Evolutionary conservation across 2,329 filamentous ascomycete genomes (phyloP).

Genomic region (Fusarium coicis): DNA sequence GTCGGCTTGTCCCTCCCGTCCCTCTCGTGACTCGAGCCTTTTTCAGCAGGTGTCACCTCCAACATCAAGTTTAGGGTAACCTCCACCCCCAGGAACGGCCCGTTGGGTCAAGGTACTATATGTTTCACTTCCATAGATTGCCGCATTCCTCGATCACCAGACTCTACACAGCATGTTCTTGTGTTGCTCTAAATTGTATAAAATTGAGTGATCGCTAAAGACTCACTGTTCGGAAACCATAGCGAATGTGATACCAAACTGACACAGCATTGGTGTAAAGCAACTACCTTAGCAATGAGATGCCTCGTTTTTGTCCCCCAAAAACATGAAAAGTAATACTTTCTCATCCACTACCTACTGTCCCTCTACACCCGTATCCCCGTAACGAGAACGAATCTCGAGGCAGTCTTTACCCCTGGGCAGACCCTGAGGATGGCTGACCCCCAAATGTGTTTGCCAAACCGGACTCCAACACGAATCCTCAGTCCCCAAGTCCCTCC

Average conservation of each 20-base stretch:
- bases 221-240: background rate
- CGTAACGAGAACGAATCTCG: background rate
- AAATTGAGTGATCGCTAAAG: background rate
- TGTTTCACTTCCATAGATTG: constrained; percentile 28
- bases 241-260: background rate
- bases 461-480: background rate
- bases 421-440: fast-evolving
- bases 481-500: constrained; percentile 3
- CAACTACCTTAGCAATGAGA: background rate
- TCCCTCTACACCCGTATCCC: background rate
- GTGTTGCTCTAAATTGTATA: background rate
- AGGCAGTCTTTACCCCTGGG: background rate
- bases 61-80: constrained; percentile 24
- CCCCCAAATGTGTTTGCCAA: background rate
- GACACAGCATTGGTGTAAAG: background rate
- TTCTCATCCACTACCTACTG: too few relatives aligned
- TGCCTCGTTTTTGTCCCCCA: background rate
- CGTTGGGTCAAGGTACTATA: background rate
- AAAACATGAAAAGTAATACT: background rate
- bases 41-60: background rate
- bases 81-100: constrained; percentile 7
- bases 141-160: constrained; percentile 26
- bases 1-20: background rate
- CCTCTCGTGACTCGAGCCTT: background rate
- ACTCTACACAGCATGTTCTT: background rate